Evolutionary conservation across 257 asterid genomes (phyloP).

Genomic region (Solanum sejunctum): DNA sequence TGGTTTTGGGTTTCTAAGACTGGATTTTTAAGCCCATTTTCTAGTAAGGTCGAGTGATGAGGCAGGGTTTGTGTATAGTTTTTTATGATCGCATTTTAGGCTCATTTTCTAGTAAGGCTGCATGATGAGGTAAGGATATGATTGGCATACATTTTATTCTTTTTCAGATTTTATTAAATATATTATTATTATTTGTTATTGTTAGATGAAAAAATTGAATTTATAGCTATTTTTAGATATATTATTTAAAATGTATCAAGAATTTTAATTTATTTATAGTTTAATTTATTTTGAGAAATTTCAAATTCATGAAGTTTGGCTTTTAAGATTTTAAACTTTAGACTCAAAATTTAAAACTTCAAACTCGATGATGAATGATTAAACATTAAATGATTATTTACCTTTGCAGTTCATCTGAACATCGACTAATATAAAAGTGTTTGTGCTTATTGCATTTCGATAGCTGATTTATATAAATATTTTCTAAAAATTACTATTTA

Average conservation of each 20-base stretch:
- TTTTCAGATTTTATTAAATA: neutral
- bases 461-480: neutral
- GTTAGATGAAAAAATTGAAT: neutral
- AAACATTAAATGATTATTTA: neutral
- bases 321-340: too few species aligned
- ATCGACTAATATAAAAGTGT: neutral
- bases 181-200: neutral
- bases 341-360: neutral
- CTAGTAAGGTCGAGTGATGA: neutral
- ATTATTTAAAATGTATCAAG: too few species aligned
- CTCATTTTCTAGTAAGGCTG: neutral
- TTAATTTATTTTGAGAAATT: neutral
- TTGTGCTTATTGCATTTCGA: neutral
- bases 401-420: neutral
- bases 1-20: neutral
- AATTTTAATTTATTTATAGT: too few species aligned
- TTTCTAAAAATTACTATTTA: neutral
- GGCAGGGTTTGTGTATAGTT: neutral
- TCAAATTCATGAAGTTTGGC: neutral
- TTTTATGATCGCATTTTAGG: neutral
- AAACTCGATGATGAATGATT: neutral
- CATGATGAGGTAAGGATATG: neutral
- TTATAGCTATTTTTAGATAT: neutral
- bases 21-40: neutral
- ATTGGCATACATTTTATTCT: too few species aligned